A percentile compares a stretch with the other conserved stretches of the same genome.
Conservation (phyloP, 345 rosid genomes). For the Stellera chamaejasme region DNA sequence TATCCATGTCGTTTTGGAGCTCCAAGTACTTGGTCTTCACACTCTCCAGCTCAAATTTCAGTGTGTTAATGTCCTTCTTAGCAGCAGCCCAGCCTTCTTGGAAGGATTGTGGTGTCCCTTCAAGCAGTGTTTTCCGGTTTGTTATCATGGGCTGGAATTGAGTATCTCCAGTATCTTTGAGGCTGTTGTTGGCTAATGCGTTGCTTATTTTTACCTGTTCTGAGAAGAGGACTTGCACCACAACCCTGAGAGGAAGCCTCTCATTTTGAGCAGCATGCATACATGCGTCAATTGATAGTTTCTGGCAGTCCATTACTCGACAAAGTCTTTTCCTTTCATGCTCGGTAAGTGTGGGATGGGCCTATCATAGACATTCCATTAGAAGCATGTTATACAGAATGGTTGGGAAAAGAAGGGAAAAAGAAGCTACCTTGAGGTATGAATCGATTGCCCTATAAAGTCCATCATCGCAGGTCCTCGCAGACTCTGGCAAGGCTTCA, state of each 20-base stretch:
- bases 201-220: conserved; percentile 93
- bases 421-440: conserved; percentile 57
- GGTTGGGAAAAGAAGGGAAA: background rate
- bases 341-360: conserved; percentile 89
- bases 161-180: conserved; percentile 54
- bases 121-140: conserved; percentile 77
- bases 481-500: conserved; percentile 93
- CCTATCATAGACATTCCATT: conserved; percentile 32
- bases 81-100: conserved; percentile 97
- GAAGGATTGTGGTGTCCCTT: conserved; percentile 85
- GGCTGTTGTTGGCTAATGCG: conserved; percentile 55
- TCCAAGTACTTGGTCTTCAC: conserved; percentile 78
- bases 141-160: conserved; percentile 66
- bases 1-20: conserved; percentile 88
- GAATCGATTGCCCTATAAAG: conserved; percentile 95
- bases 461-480: conserved; percentile 97
- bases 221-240: conserved; percentile 91
- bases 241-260: conserved; percentile 79
- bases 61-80: conserved; percentile 83
- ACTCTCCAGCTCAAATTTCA: conserved; percentile 82
- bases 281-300: conserved; percentile 93
- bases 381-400: background rate
- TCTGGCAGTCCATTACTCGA: conserved; percentile 95
- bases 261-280: conserved; percentile 98
- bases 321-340: conserved; percentile 95